Conservation (phyloP, 2,329 filamentous ascomycete genomes). For the Sphaerulina musiva region DNA sequence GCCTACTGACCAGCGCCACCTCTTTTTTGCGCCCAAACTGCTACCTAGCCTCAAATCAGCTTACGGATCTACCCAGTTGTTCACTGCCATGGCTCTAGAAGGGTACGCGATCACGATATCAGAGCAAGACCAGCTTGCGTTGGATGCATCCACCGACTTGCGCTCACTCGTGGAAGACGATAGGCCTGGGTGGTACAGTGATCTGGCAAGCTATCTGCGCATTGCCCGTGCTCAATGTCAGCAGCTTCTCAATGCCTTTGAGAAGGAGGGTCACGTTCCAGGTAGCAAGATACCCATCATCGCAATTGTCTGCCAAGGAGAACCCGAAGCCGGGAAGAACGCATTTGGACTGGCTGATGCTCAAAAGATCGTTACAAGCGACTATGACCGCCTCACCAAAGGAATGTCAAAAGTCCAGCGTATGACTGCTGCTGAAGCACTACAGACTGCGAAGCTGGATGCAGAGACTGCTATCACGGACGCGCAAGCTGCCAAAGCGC, state of each 20-base stretch:
- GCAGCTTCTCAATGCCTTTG: constrained; percentile 82
- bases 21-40: constrained; percentile 59
- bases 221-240: constrained; percentile 87
- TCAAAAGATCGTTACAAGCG: constrained; percentile 76
- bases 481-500: constrained; percentile 69
- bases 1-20: constrained; percentile 53
- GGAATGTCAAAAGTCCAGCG: constrained; percentile 81
- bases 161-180: constrained; percentile 74
- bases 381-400: constrained; percentile 85
- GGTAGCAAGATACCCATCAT: constrained; percentile 68
- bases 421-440: constrained; percentile 70
- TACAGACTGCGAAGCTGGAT: constrained; percentile 69
- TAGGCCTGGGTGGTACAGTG: constrained; percentile 74
- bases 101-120: constrained; percentile 64
- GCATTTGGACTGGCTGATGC: constrained; percentile 85
- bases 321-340: constrained; percentile 81
- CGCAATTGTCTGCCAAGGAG: constrained; percentile 88
- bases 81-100: constrained; percentile 75
- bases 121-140: constrained; percentile 45
- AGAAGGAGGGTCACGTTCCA: constrained; percentile 78
- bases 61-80: constrained; percentile 79
- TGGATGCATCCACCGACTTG: constrained; percentile 58
- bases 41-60: constrained; percentile 62
- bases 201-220: constrained; percentile 83
- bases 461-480: constrained; percentile 69